These are phyloP conservation scores for Rhodomyrtus psidioides DNA, from an alignment of 441 rosid species.

Conservation along the genomic window DNA sequence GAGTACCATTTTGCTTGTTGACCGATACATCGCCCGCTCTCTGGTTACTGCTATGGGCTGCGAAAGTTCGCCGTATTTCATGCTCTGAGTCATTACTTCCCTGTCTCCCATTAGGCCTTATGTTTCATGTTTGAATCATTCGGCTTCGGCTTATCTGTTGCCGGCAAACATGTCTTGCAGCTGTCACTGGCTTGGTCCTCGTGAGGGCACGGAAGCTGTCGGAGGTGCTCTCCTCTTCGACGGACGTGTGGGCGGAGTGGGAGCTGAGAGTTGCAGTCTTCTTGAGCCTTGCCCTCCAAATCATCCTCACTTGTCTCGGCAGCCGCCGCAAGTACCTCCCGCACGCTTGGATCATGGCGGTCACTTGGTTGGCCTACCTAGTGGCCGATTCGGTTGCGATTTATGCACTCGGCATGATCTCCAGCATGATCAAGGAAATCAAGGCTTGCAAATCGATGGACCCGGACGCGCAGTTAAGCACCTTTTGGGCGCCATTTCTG, in stretches of 20 bases:
- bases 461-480: slow-evolving; percentile 2
- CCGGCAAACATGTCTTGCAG: fast-evolving
- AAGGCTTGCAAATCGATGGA: background rate
- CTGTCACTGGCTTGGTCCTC: fast-evolving
- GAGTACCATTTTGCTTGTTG: background rate
- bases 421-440: slow-evolving; percentile 1
- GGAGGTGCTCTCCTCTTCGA: background rate
- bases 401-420: slow-evolving; percentile 16
- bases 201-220: background rate
- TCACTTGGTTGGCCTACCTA: slow-evolving; percentile 28
- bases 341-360: background rate
- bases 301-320: slow-evolving; percentile 14
- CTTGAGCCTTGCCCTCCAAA: slow-evolving; percentile 25
- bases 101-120: background rate
- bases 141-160: fast-evolving
- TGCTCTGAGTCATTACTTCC: background rate
- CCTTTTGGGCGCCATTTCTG: slow-evolving; percentile 17
- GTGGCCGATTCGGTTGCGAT: slow-evolving; percentile 21
- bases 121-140: background rate
- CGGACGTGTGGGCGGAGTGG: slow-evolving; percentile 22
- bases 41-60: background rate
- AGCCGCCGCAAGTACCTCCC: slow-evolving; percentile 13
- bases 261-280: slow-evolving; percentile 21
- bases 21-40: background rate
- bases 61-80: background rate